A percentile compares a stretch with the other conserved stretches of the same genome.
These are phyloP conservation scores for Fusarium irregulare DNA, from an alignment of 2,329 filamentous ascomycete species.

Conservation along the genomic window DNA sequence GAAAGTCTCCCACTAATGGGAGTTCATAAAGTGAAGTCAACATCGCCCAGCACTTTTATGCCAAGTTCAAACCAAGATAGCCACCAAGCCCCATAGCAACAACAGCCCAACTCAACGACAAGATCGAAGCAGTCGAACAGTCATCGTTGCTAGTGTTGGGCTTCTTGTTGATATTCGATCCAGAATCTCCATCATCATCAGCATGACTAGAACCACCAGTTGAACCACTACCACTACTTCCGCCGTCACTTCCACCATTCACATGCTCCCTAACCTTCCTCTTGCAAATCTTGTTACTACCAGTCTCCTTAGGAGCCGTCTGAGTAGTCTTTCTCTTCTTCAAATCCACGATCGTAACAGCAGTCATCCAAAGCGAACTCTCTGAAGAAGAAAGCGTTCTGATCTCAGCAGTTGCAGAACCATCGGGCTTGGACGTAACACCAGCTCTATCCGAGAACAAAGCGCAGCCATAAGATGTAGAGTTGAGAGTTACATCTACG, in stretches of 20 bases:
- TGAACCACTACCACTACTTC: background rate
- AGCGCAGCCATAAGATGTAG: conserved; percentile 37
- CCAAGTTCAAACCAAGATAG: conserved; percentile 12
- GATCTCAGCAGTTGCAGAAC: rapidly evolving
- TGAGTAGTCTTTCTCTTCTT: conserved; percentile 18
- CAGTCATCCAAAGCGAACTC: conserved; percentile 39
- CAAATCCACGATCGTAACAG: conserved; percentile 28
- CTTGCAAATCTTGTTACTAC: conserved; percentile 13
- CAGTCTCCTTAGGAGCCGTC: background rate
- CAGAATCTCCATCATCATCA: background rate
- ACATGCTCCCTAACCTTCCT: background rate
- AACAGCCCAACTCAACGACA: conserved; percentile 8
- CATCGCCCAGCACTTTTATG: too few relatives aligned
- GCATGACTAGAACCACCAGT: too few relatives aligned
- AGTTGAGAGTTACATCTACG: conserved; percentile 27
- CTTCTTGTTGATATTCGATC: background rate
- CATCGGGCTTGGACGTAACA: conserved; percentile 18
- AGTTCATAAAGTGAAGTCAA: too few relatives aligned
- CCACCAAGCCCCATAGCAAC: conserved; percentile 15
- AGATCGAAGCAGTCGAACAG: conserved; percentile 13
- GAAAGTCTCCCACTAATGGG: rapidly evolving
- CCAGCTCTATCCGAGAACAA: conserved; percentile 16
- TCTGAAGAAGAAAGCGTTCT: conserved; percentile 23
- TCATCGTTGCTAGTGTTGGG: background rate
- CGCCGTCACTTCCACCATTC: background rate